phyloP scores from a whole-genome alignment of 371 early-diverging fungal genomes.

The Mucor lusitanicus region DNA sequence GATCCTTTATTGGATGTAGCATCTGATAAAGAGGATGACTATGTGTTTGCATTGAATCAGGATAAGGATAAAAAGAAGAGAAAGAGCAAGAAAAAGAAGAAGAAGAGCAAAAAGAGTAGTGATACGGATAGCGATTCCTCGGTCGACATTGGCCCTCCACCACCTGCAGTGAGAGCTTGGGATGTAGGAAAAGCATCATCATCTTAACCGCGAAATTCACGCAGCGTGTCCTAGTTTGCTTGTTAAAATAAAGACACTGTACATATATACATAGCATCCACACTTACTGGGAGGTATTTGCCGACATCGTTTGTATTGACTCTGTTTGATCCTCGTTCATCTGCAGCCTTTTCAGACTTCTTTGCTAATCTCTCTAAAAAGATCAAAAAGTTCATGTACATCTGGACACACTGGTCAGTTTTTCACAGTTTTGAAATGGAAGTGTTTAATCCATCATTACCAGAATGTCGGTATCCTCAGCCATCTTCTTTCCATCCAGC shows the following conservation, averaged over 20 bases:
- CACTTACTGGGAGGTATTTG: slow-evolving; percentile 6
- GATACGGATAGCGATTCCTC: background rate
- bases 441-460: background rate
- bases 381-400: background rate
- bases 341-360: background rate
- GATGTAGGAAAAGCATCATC: slow-evolving; percentile 3
- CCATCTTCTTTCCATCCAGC: background rate
- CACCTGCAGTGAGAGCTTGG: slow-evolving; percentile 6
- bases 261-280: background rate
- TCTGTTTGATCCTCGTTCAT: background rate
- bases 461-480: background rate
- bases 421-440: background rate
- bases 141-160: background rate
- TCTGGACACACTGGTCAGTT: background rate
- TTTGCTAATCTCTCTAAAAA: slow-evolving; percentile 15
- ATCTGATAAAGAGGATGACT: slow-evolving; percentile 49
- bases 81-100: slow-evolving; percentile 16
- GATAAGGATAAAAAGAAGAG: slow-evolving; percentile 23
- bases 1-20: slow-evolving; percentile 68
- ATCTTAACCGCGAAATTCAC: slow-evolving; percentile 11
- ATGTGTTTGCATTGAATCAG: slow-evolving; percentile 21
- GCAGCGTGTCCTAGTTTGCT: slow-evolving; percentile 4
- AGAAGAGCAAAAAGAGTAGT: slow-evolving; percentile 31
- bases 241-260: background rate
- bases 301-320: background rate